Conservation (phyloP, 352 stramenopile genomes). For the Pythium periplocum region DNA sequence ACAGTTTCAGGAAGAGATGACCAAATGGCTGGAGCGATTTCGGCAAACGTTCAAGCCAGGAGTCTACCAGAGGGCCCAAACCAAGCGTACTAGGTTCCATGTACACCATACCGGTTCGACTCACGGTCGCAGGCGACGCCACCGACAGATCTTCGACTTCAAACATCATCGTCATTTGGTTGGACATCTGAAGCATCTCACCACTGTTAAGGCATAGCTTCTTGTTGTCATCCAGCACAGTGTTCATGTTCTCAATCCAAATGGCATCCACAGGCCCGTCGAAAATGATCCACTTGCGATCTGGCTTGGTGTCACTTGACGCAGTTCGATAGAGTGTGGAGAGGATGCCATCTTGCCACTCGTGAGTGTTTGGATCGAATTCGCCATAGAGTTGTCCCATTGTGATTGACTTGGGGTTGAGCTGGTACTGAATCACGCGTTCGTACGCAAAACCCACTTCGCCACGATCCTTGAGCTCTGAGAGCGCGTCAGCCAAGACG, state of each 20-base stretch:
- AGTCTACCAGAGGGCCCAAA: conserved; percentile 82
- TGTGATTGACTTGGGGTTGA: conserved; percentile 95
- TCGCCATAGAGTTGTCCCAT: conserved; percentile 94
- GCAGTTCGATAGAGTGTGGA: conserved; percentile 91
- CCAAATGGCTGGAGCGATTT: conserved; percentile 27
- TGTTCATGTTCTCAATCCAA: conserved; percentile 98
- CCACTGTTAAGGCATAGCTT: conserved; percentile 93
- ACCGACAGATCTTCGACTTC: conserved; percentile 94
- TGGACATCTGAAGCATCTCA: conserved; percentile 94
- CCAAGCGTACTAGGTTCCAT: conserved; percentile 93
- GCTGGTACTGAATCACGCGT: conserved; percentile 84
- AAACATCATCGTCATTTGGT: conserved; percentile 98
- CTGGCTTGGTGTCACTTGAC: conserved; percentile 81
- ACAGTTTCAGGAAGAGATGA: conserved; percentile 67
- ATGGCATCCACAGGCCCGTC: conserved; percentile 93
- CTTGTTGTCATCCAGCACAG: conserved; percentile 95
- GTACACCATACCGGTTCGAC: conserved; percentile 94
- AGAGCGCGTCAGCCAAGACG: conserved; percentile 87
- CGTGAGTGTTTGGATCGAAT: conserved; percentile 93
- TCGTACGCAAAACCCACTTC: conserved; percentile 87
- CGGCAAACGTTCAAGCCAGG: conserved; percentile 81
- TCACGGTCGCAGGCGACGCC: conserved; percentile 92
- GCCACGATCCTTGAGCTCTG: conserved; percentile 73
- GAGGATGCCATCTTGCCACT: conserved; percentile 95
- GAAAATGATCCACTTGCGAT: conserved; percentile 95